Evolutionary conservation across 1,139 yeast genomes (phyloP), one percentile per base, ranked within the genome.

Genomic region (Saccharomycopsis crataegensis): DNA sequence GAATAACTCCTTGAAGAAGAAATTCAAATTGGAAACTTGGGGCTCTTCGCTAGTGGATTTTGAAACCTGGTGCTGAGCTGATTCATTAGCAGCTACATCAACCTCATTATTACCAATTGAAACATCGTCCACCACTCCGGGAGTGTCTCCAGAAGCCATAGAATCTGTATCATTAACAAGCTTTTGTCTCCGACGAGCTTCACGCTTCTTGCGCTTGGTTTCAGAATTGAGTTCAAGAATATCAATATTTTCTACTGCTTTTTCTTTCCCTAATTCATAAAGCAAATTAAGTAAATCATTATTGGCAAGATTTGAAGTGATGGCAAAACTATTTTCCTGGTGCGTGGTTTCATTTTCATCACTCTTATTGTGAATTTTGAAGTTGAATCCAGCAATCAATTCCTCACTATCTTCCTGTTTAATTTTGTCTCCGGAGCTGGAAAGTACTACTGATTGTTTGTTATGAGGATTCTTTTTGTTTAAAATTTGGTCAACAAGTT

Each of bases 261-360:
- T 70, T 54, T 73, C 76, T 55, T 70, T 74, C 43, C 78, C 77
- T 56, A 75, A 67, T 56, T 69, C 72, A 59, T 72, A 70, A 52
- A 76, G 68, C 54, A 77, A 63, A 51, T 70, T 72, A 31, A 75
- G 73, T 65, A 76, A 72, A 28, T 71, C 68, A 54, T 64, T 67
- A 3, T 69, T 69, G 8, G 72, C 70, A 14, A 70, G 70, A 49
- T 62, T 66, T 43, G 67, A 67, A 9, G 62, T 61, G 56, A 69
- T 68, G 12, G 44, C 42, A 9, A 56, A 44, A 9, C 46, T 51
- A 33, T 38, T 32, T 37, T 50, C 50, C 32, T 51, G 45, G 22
- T 12, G 46, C 12, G 32, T 17, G 3, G 17, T 34, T 28, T 48
- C 50, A 36, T 44, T 45, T 12, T 34, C 28, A n/a, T 8, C 41